These are phyloP conservation scores for Mercurialis annua DNA, from an alignment of 345 rosid genomes.

Conservation along the genomic window DNA sequence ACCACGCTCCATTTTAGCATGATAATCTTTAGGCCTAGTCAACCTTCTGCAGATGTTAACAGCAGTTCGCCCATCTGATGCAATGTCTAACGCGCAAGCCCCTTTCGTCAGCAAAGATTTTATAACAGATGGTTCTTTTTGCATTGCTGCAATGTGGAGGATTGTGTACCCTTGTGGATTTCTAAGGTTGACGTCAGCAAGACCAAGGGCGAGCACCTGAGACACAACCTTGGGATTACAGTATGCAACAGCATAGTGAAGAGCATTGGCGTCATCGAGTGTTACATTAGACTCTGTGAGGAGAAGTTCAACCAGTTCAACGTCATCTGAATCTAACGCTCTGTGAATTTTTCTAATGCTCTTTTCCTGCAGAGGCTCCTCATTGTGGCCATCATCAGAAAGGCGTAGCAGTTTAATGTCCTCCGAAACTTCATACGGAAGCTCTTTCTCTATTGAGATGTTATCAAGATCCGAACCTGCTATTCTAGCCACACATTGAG, in stretches of 20 bases:
- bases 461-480: conserved; percentile 77
- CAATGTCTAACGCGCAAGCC: conserved; percentile 63
- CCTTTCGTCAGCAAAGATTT: conserved; percentile 68
- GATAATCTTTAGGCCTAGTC: conserved; percentile 85
- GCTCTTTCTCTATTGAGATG: conserved; percentile 71
- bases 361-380: conserved; percentile 44
- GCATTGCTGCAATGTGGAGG: conserved; percentile 89
- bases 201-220: conserved; percentile 62
- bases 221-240: conserved; percentile 89
- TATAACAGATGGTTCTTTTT: conserved; percentile 69
- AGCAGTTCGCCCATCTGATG: conserved; percentile 77
- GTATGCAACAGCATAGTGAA: conserved; percentile 87
- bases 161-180: conserved; percentile 77
- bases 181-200: conserved; percentile 69
- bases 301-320: conserved; percentile 86
- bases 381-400: conserved; percentile 35
- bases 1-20: conserved; percentile 64
- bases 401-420: conserved; percentile 48
- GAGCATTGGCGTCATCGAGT: conserved; percentile 74
- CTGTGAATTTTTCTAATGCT: conserved; percentile 70
- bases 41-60: conserved; percentile 74
- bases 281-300: conserved; percentile 70
- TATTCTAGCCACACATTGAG: conserved; percentile 73
- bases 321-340: conserved; percentile 93
- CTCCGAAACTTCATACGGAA: conserved; percentile 63